Evolutionary conservation across 129 eudicot genomes (phyloP), one percentile per base, ranked within the genome.

Genomic region (Escallonia herrerae): DNA sequence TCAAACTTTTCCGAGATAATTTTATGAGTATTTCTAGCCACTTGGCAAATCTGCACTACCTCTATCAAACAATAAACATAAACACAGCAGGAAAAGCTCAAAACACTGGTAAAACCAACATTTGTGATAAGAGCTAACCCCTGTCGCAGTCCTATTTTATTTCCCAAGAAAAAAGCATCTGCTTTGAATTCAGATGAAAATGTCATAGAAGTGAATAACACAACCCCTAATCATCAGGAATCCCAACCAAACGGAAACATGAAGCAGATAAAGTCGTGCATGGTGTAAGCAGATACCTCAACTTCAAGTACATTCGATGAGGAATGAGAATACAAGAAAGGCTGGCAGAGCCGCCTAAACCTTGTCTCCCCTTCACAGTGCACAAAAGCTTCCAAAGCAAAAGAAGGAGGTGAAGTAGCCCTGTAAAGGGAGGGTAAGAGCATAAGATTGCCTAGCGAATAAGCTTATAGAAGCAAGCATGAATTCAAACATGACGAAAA

Each of bases 341-440:
- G 97, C 72, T 86, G 88, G 62, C 99, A 88, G 53, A 93, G 77
- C 64, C 99, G 91, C 87, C 96, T 81, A 78, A 88, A 93, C 74
- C 91, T 83, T 43, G 96, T 67, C 77, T 93, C 99, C 61, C 99
- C 99, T 83, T 93, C 96, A 76, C 95, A 88, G 48, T 85, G 96
- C 56, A 93, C 82, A 70, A 93, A 93, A 72, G 86, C 89, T 76
- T 93, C 99, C 87, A 93, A 67, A 66, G 99, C 99, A 83, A 93
- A 93, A 69, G 99, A 93, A 68, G 99, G 95, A 62, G 99, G 99
- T 56, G 91, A 93, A 52, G 99, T 88, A 73, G 89, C 96, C 79
- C 99, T 93, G 76, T 37, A 72, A 10, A 45, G 55, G 12, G 50
- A 69, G 57, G 33, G 33, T 22, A 39, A 67, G 13, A 52, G 41